A percentile compares a stretch with the other conserved stretches of the same genome.
phyloP scores from a whole-genome alignment of 2,329 filamentous ascomycete genomes.

The Alternaria brassicicola region DNA sequence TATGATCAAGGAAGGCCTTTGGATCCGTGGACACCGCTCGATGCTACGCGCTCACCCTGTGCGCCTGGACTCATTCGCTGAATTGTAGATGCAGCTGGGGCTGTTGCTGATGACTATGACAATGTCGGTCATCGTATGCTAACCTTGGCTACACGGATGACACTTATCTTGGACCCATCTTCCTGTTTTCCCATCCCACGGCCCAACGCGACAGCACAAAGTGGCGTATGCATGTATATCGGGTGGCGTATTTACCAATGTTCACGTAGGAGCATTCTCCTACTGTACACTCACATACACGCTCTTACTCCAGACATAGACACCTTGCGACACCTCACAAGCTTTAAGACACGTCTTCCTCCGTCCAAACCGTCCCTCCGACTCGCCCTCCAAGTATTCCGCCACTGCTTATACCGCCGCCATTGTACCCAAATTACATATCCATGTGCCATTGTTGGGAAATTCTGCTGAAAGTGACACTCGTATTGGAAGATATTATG shows the following conservation, averaged over 20 bases:
- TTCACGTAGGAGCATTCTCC: background rate
- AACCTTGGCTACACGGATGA: background rate
- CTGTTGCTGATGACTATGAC: constrained; percentile 5
- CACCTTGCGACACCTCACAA: background rate
- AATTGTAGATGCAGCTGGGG: background rate
- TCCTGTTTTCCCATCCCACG: constrained; percentile 22
- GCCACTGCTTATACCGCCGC: constrained; percentile 34
- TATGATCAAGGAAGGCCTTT: background rate
- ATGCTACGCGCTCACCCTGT: background rate
- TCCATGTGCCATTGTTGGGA: constrained; percentile 47
- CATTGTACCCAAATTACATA: constrained; percentile 43
- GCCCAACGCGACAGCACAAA: constrained; percentile 10
- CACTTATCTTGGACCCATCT: constrained; percentile 4
- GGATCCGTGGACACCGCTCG: background rate
- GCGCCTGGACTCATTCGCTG: background rate
- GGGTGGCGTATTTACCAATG: background rate
- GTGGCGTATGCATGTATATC: constrained; percentile 16
- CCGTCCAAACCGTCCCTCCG: constrained; percentile 45
- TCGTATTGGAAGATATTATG: constrained; percentile 37
- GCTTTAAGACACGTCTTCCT: background rate
- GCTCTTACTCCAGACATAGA: background rate
- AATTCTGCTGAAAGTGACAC: constrained; percentile 35
- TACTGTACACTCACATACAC: background rate
- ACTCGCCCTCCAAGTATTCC: constrained; percentile 32
- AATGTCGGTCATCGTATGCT: constrained; percentile 10